Percentiles rank a stretch among this genome's conserved stretches.
These are phyloP conservation scores for Cytospora piceae DNA, from an alignment of 2,329 filamentous ascomycete genomes.

Conservation along the genomic window DNA sequence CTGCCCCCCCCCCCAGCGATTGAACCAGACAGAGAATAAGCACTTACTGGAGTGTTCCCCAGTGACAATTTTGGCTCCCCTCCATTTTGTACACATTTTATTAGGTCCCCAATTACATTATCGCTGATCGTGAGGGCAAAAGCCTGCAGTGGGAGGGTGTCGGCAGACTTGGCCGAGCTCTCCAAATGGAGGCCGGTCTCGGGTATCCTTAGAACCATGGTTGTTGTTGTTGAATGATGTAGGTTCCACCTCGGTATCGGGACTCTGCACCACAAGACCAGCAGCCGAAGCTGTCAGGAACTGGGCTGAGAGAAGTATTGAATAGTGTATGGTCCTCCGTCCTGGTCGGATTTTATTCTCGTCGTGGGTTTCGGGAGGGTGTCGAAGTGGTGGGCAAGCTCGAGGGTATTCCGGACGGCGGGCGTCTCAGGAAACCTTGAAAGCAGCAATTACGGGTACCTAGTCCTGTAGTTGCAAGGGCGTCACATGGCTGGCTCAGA, in stretches of 20 bases:
- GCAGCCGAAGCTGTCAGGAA: conserved; percentile 31
- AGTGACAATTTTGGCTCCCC: conserved; percentile 60
- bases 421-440: conserved; percentile 20
- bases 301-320: conserved; percentile 24
- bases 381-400: conserved; percentile 9
- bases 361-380: not conserved
- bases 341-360: conserved; percentile 2
- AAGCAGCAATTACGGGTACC: conserved; percentile 21
- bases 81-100: conserved; percentile 61
- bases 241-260: conserved; percentile 27
- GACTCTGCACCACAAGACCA: conserved; percentile 30
- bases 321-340: conserved; percentile 6
- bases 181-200: conserved; percentile 62
- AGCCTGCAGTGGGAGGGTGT: conserved; percentile 55
- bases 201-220: conserved; percentile 55
- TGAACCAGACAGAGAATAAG: not conserved
- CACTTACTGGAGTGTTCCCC: conserved; percentile 63
- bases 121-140: conserved; percentile 63
- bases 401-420: conserved; percentile 15
- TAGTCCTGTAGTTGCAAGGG: conserved; percentile 20
- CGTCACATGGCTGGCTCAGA: conserved; percentile 28
- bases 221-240: conserved; percentile 23
- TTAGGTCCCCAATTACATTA: conserved; percentile 64
- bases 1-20: not conserved
- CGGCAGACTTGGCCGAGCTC: conserved; percentile 50